Evolutionary conservation across 495 filamentous ascomycete genomes (phyloP), one percentile per base, ranked within the genome.

Genomic region (Hypomontagnella monticulosa): DNA sequence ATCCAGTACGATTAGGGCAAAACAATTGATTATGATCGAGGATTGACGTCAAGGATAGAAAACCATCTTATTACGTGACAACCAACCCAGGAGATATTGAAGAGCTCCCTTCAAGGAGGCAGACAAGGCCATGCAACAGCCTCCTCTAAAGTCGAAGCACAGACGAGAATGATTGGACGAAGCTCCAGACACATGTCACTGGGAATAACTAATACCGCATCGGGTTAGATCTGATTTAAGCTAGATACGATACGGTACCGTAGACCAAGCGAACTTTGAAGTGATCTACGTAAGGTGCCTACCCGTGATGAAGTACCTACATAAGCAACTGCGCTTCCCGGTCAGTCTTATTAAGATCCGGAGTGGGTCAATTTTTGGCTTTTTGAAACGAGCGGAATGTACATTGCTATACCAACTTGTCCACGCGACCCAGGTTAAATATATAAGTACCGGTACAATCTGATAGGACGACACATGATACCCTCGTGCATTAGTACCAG

Each of bases 41-140:
- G 27, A 18, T 49, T 15, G 30, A 16, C 1, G 32, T 40, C 16
- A 20, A 18, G 18, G 33, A 52, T 3, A 40, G n/a, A 40, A 44
- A n/a, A 18, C 10, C 34, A 55, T 48, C 15, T 42, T 41, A 33
- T 51, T 66, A 27, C 44, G 27, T 16, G 23, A 56, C 55, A 50
- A 38, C 38, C 12, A 9, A 56, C 57, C 19, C 11, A 16, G 34
- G 10, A 51, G 51, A 51, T 37, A 12, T 57, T 46, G 41, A 18
- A 19, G 32, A 68, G 42, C 12, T 54, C 49, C 33, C 27, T 56
- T 36, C 33, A 6, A 18, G 43, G 49, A 23, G n/a, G 37, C 41
- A 33, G 59, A 60, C 60, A 33, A 69, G 66, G 66, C 66, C 59
- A 44, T 69, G 66, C 37, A 49, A 69, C 66, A 69, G 66, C 66